Base-by-base conservation (phyloP, 2,329 filamentous ascomycete species). In the Endoconidiophora laricicola region DNA sequence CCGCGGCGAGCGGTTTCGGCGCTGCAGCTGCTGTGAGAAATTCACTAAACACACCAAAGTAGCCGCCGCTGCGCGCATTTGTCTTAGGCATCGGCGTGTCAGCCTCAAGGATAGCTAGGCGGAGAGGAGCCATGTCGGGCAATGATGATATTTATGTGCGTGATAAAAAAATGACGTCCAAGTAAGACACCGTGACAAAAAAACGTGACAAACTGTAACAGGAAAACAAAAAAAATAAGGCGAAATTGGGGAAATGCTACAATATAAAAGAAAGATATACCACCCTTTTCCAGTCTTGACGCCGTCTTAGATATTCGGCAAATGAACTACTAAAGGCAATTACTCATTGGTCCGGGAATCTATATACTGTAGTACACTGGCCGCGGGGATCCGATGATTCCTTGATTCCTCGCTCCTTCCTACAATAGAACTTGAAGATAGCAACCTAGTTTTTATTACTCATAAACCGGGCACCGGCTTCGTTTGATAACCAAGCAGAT, bases 101-200 rank as follows among this genome's bases (percentile, higher is more conserved):
- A 69, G 84, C 82, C 70, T 94, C 86, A 57, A 96, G 79, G 57
- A 96, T 74, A 44, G 88, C 87, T 64, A 95, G 81, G 50, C 84
- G 81, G 57, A 90, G 67, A 26, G 76, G 75, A n/a, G 57, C 9
- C 52, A 53, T 53, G 29, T 40, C 43, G n/a, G 14, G 22, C 2
- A 37, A 5, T 26, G 14, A 41, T 26, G n/a, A 24, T 18, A 2
- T 9, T 18, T 37, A 46, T 20, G 7, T 12, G 14, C 29, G 26
- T 26, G 23, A 9, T n/a, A 45, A 18, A n/a, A 9, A 29, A 3
- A 29, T 29, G 6, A 10, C 22, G 7, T 36, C 22, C 6, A 23
- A 23, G 46, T 26, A 18, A 3, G 16, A 4, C 10, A n/a, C 12
- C n/a, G 22, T 24, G 24, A 22, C n/a, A 16, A 33, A 16, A 16